Base-by-base conservation (phyloP, 306 rosid species). In the Bauhinia variegata region DNA sequence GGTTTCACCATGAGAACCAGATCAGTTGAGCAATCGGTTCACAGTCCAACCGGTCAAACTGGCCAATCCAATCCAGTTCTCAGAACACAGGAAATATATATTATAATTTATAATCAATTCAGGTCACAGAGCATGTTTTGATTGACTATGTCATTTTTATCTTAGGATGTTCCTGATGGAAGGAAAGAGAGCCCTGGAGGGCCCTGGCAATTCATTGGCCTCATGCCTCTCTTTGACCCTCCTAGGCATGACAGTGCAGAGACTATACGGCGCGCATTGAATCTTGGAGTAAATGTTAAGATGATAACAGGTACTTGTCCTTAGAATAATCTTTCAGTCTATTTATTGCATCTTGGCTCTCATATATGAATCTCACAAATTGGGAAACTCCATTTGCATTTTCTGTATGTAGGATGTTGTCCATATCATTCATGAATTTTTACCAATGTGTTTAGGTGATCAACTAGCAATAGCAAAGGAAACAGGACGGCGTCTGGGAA, bases 211-310 rank as follows among this genome's bases (percentile, higher is more conserved):
- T 88, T 91, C 73, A 68, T 82, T 11, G 95, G 86, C 55, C 83
- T 91, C 28, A 16, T 91, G 91, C 96, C 97, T 65, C 62, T 91
- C 5, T 91, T 91, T 66, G 97, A 91, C 42, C 97, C 92, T 0
- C 97, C 97, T 59, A 77, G 97, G 69, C 95, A 91, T 75, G 97
- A 90, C 58, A 89, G 96, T 68, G 96, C 93, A 12, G 96, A 89
- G 71, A 89, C 96, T 30, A 87, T 89, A 56, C 63, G 78, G 31
- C 80, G 95, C 65, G 97, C 96, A 6, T 74, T 91, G 75, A 77
- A 91, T 71, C 95, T 91, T 28, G 97, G 97, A 64, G 96, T 91
- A 34, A 88, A 79, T 74, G 91, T 91, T 47, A 91, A 88, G 71
- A 88, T 91, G 97, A 91, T 88, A 61, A 91, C 97, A 78, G 97